Percentiles rank a stretch among this genome's conserved stretches.
Conservation (phyloP, 1,284 basidiomycete species). For the Papiliotrema terrestris region DNA sequence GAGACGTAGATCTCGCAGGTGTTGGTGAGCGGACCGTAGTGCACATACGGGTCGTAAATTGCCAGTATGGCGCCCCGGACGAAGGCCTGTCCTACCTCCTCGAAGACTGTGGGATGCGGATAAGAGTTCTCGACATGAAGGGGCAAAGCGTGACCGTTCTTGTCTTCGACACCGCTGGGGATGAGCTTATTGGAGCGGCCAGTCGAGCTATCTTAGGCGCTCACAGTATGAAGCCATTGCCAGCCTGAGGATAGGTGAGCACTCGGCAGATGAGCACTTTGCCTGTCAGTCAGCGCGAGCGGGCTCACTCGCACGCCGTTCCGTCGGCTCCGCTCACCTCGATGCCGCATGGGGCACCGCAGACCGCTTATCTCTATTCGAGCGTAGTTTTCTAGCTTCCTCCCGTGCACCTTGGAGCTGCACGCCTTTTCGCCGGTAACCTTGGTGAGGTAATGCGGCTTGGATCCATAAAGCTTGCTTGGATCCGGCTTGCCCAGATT, state of each 20-base stretch:
- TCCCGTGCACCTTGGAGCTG: too few species aligned
- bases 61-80: background rate
- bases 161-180: background rate
- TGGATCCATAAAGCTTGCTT: too few species aligned
- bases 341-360: conserved; percentile 1
- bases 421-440: too few species aligned
- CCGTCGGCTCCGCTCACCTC: background rate
- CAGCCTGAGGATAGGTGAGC: background rate
- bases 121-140: background rate
- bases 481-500: too few species aligned
- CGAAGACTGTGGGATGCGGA: background rate
- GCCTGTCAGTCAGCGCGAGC: background rate
- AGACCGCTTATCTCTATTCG: background rate
- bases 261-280: conserved; percentile 1
- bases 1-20: background rate
- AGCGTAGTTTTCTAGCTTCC: too few species aligned
- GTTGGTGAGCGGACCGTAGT: background rate
- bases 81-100: background rate
- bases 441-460: too few species aligned
- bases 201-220: background rate
- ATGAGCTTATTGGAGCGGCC: background rate
- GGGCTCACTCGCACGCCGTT: background rate
- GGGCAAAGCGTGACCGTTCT: background rate
- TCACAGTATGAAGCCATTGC: background rate
- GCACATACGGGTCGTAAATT: background rate